Conservation (phyloP, 805 yeast species). For the Candida insectalens region DNA sequence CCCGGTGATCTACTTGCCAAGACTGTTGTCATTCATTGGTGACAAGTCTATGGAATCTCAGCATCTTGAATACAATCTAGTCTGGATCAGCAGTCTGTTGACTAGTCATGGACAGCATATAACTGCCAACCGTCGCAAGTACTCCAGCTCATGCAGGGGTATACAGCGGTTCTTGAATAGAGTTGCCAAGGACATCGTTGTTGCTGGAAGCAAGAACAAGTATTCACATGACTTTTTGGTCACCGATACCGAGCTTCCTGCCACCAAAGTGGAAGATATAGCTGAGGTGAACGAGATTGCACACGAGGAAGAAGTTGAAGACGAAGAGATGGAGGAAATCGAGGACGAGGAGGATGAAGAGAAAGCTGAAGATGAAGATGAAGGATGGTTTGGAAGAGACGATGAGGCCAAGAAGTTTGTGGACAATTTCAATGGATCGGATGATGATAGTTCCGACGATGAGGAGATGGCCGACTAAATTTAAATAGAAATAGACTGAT, state of each 20-base stretch:
- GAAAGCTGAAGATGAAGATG: slow-evolving; percentile 25
- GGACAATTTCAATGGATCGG: slow-evolving; percentile 17
- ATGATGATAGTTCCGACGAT: slow-evolving; percentile 1
- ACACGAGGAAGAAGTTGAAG: slow-evolving; percentile 19
- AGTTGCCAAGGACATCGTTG: slow-evolving; percentile 64
- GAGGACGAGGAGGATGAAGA: slow-evolving; percentile 22
- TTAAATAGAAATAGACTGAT: background rate
- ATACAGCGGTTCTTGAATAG: slow-evolving; percentile 68
- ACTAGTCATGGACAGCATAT: slow-evolving; percentile 73
- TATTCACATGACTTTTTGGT: slow-evolving; percentile 45
- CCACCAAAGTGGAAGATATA: slow-evolving; percentile 14
- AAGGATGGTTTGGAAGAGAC: slow-evolving; percentile 27
- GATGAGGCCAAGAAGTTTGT: slow-evolving; percentile 16
- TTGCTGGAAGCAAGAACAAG: slow-evolving; percentile 41
- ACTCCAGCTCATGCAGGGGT: slow-evolving; percentile 54
- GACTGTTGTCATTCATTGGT: slow-evolving; percentile 62
- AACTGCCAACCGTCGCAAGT: slow-evolving; percentile 48
- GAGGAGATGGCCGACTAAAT: too few species aligned
- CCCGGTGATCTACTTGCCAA: slow-evolving; percentile 68
- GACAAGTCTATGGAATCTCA: slow-evolving; percentile 57
- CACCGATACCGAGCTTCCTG: slow-evolving; percentile 7
- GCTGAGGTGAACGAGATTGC: slow-evolving; percentile 19
- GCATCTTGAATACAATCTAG: slow-evolving; percentile 74
- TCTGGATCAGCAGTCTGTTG: slow-evolving; percentile 70
- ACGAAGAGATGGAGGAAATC: slow-evolving; percentile 20